Evolutionary conservation across 2,329 filamentous ascomycete genomes (phyloP).

Genomic region (Aspergillus neotritici): DNA sequence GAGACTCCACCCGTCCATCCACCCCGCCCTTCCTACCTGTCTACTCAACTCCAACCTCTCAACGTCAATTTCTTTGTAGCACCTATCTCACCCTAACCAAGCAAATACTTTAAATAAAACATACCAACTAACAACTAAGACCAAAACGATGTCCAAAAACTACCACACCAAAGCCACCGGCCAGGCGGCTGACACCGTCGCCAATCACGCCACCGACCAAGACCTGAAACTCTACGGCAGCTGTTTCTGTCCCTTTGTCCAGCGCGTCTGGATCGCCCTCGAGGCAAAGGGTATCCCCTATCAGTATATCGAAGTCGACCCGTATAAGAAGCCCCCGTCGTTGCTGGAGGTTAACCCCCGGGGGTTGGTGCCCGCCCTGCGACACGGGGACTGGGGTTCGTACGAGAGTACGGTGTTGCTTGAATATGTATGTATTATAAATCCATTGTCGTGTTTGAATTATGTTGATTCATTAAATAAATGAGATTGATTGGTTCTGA

Average conservation of each 20-base stretch:
- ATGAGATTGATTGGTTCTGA: not conserved
- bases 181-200: constrained; percentile 61
- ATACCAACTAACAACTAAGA: constrained; percentile 6
- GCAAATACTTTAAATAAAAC: too few relatives aligned
- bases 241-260: constrained; percentile 82
- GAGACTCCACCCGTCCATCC: too few relatives aligned
- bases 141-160: constrained; percentile 52
- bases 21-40: too few relatives aligned
- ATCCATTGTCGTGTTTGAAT: not conserved
- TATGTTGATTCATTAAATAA: too few relatives aligned
- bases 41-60: not conserved
- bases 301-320: constrained; percentile 81
- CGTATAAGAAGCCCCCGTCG: constrained; percentile 65
- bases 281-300: constrained; percentile 73
- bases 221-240: constrained; percentile 74
- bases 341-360: constrained; percentile 71
- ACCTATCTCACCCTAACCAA: too few relatives aligned
- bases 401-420: constrained; percentile 77
- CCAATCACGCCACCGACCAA: constrained; percentile 63
- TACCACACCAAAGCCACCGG: constrained; percentile 69
- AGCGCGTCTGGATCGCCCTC: constrained; percentile 83
- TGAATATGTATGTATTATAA: constrained; percentile 62
- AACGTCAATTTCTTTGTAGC: not conserved
- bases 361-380: constrained; percentile 69
- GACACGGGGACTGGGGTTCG: constrained; percentile 74